Conservation (phyloP, 257 asterid species). For the Pogostemon cablin region DNA sequence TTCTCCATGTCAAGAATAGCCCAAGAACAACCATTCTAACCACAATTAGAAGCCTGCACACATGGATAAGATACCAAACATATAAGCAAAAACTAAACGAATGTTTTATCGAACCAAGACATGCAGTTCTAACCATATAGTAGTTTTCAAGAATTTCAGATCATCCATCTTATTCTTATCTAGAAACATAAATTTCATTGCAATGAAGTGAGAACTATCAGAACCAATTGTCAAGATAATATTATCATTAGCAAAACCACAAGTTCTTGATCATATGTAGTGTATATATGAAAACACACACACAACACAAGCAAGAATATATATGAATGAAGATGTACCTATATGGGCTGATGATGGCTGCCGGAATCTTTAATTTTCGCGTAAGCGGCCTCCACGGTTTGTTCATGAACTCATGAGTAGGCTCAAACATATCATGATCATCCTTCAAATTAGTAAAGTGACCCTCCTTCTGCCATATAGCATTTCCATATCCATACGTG, state of each 20-base stretch:
- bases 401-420: constrained; percentile 45
- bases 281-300: no score
- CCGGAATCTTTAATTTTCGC: constrained; percentile 60
- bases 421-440: constrained; percentile 46
- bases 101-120: background rate
- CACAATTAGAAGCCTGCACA: constrained; percentile 47
- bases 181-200: background rate
- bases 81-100: constrained; percentile 11
- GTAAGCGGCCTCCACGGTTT: constrained; percentile 75
- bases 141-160: background rate
- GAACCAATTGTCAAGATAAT: background rate
- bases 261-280: no score
- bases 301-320: background rate
- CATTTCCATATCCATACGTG: constrained; percentile 70
- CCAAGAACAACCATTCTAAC: constrained; percentile 57
- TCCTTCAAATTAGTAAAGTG: constrained; percentile 46
- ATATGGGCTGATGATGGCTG: constrained; percentile 65
- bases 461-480: constrained; percentile 59
- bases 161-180: background rate
- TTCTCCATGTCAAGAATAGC: constrained; percentile 60
- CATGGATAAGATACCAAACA: constrained; percentile 15
- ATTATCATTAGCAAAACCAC: no score
- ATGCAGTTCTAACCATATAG: background rate
- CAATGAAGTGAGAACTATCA: background rate
- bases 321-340: constrained; percentile 35